A percentile compares a stretch with the other conserved stretches of the same genome.
Conservation (phyloP, 1,139 yeast species). For the Debaryomyces sp. region DNA sequence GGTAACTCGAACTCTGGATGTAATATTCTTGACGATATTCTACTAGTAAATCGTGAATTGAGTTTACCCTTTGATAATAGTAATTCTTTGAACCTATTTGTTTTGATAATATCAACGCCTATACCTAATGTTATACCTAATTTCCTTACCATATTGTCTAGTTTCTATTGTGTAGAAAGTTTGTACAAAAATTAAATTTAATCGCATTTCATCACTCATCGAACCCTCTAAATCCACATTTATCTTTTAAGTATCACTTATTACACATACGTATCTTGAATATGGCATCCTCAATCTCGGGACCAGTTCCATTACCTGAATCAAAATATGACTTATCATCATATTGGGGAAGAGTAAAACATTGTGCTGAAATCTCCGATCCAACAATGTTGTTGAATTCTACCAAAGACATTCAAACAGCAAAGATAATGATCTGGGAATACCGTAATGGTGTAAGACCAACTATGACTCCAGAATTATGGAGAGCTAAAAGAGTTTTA, state of each 20-base stretch:
- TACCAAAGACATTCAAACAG: slow-evolving; percentile 58
- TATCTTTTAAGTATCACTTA: not conserved
- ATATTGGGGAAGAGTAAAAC: slow-evolving; percentile 92
- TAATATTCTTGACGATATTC: slow-evolving; percentile 53
- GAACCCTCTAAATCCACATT: not conserved
- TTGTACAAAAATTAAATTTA: not conserved
- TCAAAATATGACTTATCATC: slow-evolving; percentile 78
- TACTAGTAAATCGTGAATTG: slow-evolving; percentile 27
- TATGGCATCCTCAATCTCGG: slow-evolving; percentile 90
- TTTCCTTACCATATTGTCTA: slow-evolving; percentile 1
- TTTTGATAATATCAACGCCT: slow-evolving; percentile 64
- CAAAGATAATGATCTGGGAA: slow-evolving; percentile 68
- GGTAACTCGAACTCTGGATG: slow-evolving; percentile 53
- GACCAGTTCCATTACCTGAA: slow-evolving; percentile 75
- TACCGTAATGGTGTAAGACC: slow-evolving; percentile 68
- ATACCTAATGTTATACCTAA: slow-evolving; percentile 39
- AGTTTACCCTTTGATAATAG: slow-evolving; percentile 24
- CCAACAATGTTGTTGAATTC: slow-evolving; percentile 88
- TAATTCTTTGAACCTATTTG: slow-evolving; percentile 51
- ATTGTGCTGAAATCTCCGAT: slow-evolving; percentile 90
- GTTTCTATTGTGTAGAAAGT: not conserved
- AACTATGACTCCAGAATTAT: slow-evolving; percentile 75
- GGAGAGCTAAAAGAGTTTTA: slow-evolving; percentile 85
- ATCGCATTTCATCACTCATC: not conserved
- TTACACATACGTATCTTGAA: not conserved